A percentile compares a stretch with the other conserved stretches of the same genome.
These are phyloP conservation scores for Kondoa subrosea DNA, from an alignment of 768 basidiomycete species.

Conservation along the genomic window DNA sequence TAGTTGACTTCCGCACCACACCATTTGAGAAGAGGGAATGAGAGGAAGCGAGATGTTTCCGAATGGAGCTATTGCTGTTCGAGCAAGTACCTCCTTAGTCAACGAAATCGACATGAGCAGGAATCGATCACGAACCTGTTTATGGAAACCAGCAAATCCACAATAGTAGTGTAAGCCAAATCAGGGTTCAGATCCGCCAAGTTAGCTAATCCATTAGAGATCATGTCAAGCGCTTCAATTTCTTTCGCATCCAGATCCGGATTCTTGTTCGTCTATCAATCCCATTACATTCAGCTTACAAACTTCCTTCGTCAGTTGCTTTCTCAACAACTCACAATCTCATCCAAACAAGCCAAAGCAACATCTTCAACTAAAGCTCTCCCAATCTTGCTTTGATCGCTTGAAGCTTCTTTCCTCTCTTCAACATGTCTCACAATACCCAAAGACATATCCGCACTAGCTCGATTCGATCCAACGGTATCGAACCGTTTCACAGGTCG, in stretches of 20 bases:
- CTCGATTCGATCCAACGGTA: slow-evolving; percentile 51
- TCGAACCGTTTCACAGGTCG: slow-evolving; percentile 87
- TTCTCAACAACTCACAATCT: neutral
- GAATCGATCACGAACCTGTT: slow-evolving; percentile 52
- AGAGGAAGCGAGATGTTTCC: slow-evolving; percentile 60
- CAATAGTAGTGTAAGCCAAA: slow-evolving; percentile 68
- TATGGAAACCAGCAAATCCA: slow-evolving; percentile 76
- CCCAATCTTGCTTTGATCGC: slow-evolving; percentile 34
- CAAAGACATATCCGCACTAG: slow-evolving; percentile 68
- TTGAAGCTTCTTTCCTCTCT: slow-evolving; percentile 46
- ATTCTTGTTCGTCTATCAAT: neutral
- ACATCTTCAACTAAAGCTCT: slow-evolving; percentile 59
- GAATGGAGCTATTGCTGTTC: slow-evolving; percentile 56
- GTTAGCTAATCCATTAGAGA: slow-evolving; percentile 75
- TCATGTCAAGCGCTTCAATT: slow-evolving; percentile 73
- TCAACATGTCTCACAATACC: slow-evolving; percentile 36
- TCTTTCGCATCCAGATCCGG: slow-evolving; percentile 44
- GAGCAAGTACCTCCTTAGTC: neutral
- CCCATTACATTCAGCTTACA: too few relatives aligned
- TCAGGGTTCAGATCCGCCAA: slow-evolving; percentile 65
- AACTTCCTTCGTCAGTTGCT: neutral
- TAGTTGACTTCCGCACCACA: slow-evolving; percentile 50
- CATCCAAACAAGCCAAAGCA: slow-evolving; percentile 32
- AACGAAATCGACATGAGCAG: neutral
- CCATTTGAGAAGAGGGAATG: slow-evolving; percentile 63